Percentiles rank a stretch among this genome's conserved stretches.
Conservation (phyloP, 2,329 filamentous ascomycete species). For the Domatiomyces globalis region DNA sequence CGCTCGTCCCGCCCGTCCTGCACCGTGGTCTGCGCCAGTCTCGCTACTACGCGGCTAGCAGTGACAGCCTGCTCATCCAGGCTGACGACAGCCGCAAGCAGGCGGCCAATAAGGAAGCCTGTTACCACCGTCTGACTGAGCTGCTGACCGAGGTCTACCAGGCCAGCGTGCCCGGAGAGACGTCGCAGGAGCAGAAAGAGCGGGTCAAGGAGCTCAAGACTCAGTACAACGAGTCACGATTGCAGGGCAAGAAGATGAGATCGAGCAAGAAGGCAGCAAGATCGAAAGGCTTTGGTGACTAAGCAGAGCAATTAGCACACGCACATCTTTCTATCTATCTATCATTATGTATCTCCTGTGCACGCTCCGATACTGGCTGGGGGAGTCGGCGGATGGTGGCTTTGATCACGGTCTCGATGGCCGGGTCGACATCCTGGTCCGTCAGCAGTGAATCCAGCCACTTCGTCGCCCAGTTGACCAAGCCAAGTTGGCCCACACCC, state of each 20-base stretch:
- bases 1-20: slow-evolving; percentile 40
- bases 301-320: not conserved
- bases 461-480: slow-evolving; percentile 30
- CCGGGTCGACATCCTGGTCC: slow-evolving; percentile 35
- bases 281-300: slow-evolving; percentile 14
- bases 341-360: not conserved
- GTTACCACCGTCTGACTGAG: slow-evolving; percentile 44
- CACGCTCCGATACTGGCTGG: not conserved
- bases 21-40: slow-evolving; percentile 38
- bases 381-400: not conserved
- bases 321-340: not conserved
- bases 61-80: slow-evolving; percentile 45
- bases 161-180: slow-evolving; percentile 44
- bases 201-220: slow-evolving; percentile 43
- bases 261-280: slow-evolving; percentile 45
- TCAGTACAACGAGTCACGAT: slow-evolving; percentile 42
- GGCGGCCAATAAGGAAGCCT: slow-evolving; percentile 43
- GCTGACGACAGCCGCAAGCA: slow-evolving; percentile 51
- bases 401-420: slow-evolving; percentile 38
- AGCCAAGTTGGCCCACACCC: slow-evolving; percentile 25
- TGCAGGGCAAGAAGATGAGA: slow-evolving; percentile 46
- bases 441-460: slow-evolving; percentile 34
- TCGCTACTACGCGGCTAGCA: slow-evolving; percentile 41
- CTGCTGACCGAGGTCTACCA: slow-evolving; percentile 39
- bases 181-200: slow-evolving; percentile 40